phyloP scores from a whole-genome alignment of 1,284 basidiomycete species.

The Mrakiaceae sp. region DNA sequence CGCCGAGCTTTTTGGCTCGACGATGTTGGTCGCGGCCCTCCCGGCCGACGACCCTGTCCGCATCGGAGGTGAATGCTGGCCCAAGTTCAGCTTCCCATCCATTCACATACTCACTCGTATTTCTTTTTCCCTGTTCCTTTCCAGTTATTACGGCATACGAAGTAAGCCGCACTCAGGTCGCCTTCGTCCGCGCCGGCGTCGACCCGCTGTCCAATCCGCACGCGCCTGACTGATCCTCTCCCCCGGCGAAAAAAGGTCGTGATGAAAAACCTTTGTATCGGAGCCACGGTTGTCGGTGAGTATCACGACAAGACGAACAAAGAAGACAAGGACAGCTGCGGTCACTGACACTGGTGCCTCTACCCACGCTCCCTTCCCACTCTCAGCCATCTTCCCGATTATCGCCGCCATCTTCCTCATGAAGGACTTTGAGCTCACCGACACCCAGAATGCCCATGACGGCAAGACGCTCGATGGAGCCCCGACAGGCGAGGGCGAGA shows the following conservation, averaged over 20 bases:
- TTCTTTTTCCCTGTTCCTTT: background rate
- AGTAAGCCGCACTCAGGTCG: background rate
- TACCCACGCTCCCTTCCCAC: background rate
- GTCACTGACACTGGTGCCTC: background rate
- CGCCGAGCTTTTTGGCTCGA: slow-evolving; percentile 41
- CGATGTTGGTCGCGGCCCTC: slow-evolving; percentile 40
- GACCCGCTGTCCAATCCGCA: too few relatives aligned
- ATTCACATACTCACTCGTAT: slow-evolving; percentile 25
- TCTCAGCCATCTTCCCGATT: background rate
- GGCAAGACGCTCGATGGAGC: background rate
- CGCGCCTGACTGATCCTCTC: too few relatives aligned
- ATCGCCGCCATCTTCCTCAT: slow-evolving; percentile 7
- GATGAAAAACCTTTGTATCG: slow-evolving; percentile 11
- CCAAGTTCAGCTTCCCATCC: slow-evolving; percentile 31
- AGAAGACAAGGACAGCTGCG: too few relatives aligned
- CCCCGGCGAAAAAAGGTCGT: background rate
- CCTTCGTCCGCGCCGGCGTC: background rate
- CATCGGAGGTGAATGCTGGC: slow-evolving; percentile 35
- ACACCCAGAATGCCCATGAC: slow-evolving; percentile 11
- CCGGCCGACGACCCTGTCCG: slow-evolving; percentile 46
- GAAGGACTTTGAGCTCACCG: slow-evolving; percentile 1
- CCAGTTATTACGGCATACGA: background rate
- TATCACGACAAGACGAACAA: background rate
- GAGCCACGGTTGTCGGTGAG: slow-evolving; percentile 1
- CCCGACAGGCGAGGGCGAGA: background rate